Conservation (phyloP, 2,329 filamentous ascomycete species). For the Coniochaeta sp. region DNA sequence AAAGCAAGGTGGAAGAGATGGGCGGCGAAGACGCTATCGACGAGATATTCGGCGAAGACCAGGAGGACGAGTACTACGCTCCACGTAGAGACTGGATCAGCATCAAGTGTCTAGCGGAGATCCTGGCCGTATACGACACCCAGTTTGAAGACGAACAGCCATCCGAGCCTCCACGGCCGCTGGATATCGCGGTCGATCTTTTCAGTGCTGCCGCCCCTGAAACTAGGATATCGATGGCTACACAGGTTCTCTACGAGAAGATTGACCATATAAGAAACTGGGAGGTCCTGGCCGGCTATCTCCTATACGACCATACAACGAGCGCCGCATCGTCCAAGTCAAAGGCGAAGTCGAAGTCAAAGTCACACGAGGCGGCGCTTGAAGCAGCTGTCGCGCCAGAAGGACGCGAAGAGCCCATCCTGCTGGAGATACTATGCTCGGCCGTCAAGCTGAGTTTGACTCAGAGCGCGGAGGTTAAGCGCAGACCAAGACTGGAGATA, state of each 20-base stretch:
- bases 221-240: conserved; percentile 78
- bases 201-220: conserved; percentile 61
- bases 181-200: conserved; percentile 45
- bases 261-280: conserved; percentile 76
- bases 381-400: conserved; percentile 67
- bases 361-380: conserved; percentile 46
- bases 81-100: conserved; percentile 82
- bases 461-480: conserved; percentile 58
- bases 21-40: conserved; percentile 71
- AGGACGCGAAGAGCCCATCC: conserved; percentile 71
- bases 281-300: conserved; percentile 82
- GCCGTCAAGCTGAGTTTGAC: conserved; percentile 69
- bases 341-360: conserved; percentile 23
- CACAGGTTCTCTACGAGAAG: conserved; percentile 77
- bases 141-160: conserved; percentile 53
- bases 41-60: conserved; percentile 62
- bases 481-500: conserved; percentile 50
- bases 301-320: conserved; percentile 83
- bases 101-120: conserved; percentile 83
- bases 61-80: conserved; percentile 70
- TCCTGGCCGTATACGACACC: conserved; percentile 72
- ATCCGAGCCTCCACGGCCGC: conserved; percentile 32
- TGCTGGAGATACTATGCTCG: conserved; percentile 81
- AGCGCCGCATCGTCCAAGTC: conserved; percentile 35
- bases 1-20: conserved; percentile 73